Conservation (phyloP, 2,329 filamentous ascomycete species). For the Arthroderma uncinatum region DNA sequence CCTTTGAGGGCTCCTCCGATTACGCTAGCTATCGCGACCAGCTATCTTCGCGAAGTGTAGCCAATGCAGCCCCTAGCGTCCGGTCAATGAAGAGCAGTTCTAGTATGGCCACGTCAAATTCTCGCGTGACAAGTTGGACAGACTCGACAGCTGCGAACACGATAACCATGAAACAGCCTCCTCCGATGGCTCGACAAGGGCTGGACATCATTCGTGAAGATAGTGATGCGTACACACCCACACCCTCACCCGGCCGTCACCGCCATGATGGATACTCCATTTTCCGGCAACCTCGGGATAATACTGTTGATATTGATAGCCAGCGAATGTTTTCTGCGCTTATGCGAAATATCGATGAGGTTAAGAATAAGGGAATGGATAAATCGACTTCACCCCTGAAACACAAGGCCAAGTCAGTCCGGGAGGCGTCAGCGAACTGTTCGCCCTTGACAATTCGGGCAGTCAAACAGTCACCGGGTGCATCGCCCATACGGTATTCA, state of each 20-base stretch:
- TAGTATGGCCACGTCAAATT: conserved; percentile 28
- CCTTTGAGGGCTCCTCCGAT: neutral
- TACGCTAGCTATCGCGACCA: neutral
- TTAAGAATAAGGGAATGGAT: conserved; percentile 4
- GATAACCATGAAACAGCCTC: conserved; percentile 24
- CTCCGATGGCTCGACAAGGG: conserved; percentile 25
- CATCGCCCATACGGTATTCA: neutral
- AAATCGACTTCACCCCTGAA: neutral
- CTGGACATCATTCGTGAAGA: conserved; percentile 37
- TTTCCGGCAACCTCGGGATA: conserved; percentile 21
- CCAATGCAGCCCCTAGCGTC: conserved; percentile 16
- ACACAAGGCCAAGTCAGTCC: conserved; percentile 9
- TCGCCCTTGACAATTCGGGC: conserved; percentile 7
- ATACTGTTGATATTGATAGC: conserved; percentile 17
- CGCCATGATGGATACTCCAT: conserved; percentile 21
- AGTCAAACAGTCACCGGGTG: conserved; percentile 13
- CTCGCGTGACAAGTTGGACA: conserved; percentile 41
- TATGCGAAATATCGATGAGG: conserved; percentile 22
- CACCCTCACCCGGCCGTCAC: conserved; percentile 17
- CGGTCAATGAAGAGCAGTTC: conserved; percentile 23
- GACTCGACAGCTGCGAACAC: conserved; percentile 37
- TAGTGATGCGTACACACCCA: conserved; percentile 21
- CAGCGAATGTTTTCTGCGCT: conserved; percentile 27
- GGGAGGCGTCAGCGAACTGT: neutral
- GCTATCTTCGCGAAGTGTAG: neutral